phyloP scores from a whole-genome alignment of 2,329 filamentous ascomycete genomes.

The Dactylonectria estremocensis region DNA sequence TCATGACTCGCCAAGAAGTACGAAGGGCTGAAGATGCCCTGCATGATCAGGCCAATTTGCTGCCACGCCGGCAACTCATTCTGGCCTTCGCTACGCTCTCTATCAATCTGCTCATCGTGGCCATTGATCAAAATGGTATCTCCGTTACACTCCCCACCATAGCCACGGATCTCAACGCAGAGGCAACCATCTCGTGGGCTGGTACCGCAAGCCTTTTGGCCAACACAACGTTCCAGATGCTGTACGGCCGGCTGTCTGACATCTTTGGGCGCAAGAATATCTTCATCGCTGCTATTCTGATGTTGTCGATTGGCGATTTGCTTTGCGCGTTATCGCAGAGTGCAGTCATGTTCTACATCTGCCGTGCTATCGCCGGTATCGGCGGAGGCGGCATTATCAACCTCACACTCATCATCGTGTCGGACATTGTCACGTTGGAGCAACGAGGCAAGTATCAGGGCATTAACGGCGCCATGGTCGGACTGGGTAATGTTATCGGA shows the following conservation, averaged over 20 bases:
- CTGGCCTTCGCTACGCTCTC: slow-evolving; percentile 68
- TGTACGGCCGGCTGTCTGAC: slow-evolving; percentile 75
- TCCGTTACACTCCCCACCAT: slow-evolving; percentile 67
- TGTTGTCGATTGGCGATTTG: slow-evolving; percentile 71
- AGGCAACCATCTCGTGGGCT: slow-evolving; percentile 69
- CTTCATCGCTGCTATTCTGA: slow-evolving; percentile 66
- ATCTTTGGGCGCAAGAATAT: slow-evolving; percentile 74
- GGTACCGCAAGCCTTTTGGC: slow-evolving; percentile 68
- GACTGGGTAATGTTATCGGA: slow-evolving; percentile 59
- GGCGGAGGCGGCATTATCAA: slow-evolving; percentile 73
- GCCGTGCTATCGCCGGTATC: slow-evolving; percentile 73
- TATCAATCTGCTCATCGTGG: slow-evolving; percentile 67
- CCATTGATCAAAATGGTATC: slow-evolving; percentile 72
- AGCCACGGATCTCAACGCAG: slow-evolving; percentile 61
- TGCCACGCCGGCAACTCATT: slow-evolving; percentile 65
- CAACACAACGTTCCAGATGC: slow-evolving; percentile 75
- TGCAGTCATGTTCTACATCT: slow-evolving; percentile 72
- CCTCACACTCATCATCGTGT: slow-evolving; percentile 74
- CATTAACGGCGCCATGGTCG: slow-evolving; percentile 58
- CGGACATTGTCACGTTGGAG: slow-evolving; percentile 71
- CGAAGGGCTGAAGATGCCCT: slow-evolving; percentile 59
- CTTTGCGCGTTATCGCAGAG: slow-evolving; percentile 71
- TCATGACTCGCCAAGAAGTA: slow-evolving; percentile 24
- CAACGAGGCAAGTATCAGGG: slow-evolving; percentile 71
- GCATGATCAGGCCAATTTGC: slow-evolving; percentile 71